phyloP scores from a whole-genome alignment of 2,329 filamentous ascomycete species.

The Alternaria arborescens region DNA sequence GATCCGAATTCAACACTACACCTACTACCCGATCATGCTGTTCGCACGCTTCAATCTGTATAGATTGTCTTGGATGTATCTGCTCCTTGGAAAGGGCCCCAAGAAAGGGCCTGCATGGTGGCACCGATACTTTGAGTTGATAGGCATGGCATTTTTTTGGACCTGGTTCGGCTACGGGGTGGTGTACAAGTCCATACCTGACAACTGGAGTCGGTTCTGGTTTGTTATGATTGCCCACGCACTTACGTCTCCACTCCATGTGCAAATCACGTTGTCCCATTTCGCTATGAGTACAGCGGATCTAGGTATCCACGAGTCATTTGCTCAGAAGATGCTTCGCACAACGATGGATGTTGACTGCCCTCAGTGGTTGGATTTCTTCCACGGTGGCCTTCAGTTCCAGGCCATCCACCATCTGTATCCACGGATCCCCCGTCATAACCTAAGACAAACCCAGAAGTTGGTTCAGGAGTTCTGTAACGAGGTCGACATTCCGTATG shows the following conservation, averaged over 20 bases:
- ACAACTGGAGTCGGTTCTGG: constrained; percentile 63
- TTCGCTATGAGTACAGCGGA: constrained; percentile 76
- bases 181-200: constrained; percentile 67
- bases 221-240: constrained; percentile 73
- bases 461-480: constrained; percentile 70
- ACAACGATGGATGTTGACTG: constrained; percentile 80
- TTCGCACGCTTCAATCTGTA: constrained; percentile 78
- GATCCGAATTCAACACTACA: constrained; percentile 69
- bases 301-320: constrained; percentile 70
- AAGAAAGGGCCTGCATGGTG: constrained; percentile 71
- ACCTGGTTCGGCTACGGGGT: constrained; percentile 73
- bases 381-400: constrained; percentile 77
- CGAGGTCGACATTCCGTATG: constrained; percentile 71
- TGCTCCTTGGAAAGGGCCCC: constrained; percentile 64
- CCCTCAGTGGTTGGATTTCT: constrained; percentile 74
- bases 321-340: constrained; percentile 73
- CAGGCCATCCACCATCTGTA: constrained; percentile 76
- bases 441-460: constrained; percentile 67
- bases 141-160: constrained; percentile 71
- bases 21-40: constrained; percentile 73
- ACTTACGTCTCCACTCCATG: constrained; percentile 72
- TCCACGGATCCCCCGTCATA: constrained; percentile 73
- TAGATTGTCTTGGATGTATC: constrained; percentile 71
- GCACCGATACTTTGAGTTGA: constrained; percentile 72
- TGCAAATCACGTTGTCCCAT: constrained; percentile 76